Percentiles rank a stretch among this genome's conserved stretches.
Evolutionary conservation across 2,329 filamentous ascomycete species (phyloP).

Genomic region (Hirsutella rhossiliensis): DNA sequence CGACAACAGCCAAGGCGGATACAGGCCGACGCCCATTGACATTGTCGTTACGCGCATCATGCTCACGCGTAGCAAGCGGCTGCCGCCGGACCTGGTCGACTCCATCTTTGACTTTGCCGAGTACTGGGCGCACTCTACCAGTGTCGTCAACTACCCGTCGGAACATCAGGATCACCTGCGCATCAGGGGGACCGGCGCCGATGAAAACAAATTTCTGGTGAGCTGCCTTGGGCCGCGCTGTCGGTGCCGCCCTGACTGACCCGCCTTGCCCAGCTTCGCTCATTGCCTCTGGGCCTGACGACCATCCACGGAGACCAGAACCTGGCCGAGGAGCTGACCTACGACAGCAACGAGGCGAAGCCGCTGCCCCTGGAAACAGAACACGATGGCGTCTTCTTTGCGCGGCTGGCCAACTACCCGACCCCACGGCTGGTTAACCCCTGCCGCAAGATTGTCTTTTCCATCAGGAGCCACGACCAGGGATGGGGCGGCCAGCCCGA

Average conservation of each 20-base stretch:
- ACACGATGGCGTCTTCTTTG: constrained; percentile 16
- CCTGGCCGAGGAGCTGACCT: constrained; percentile 15
- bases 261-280: constrained; percentile 18
- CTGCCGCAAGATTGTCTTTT: constrained; percentile 50
- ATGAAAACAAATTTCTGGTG: constrained; percentile 22
- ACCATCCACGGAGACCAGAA: constrained; percentile 12
- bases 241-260: background rate
- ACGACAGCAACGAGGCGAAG: constrained; percentile 15
- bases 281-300: constrained; percentile 24
- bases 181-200: constrained; percentile 10
- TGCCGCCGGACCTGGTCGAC: constrained; percentile 45
- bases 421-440: constrained; percentile 31
- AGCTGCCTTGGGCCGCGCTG: constrained; percentile 4
- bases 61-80: constrained; percentile 26
- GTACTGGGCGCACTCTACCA: constrained; percentile 45
- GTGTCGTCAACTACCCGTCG: constrained; percentile 14
- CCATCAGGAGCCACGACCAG: constrained; percentile 44
- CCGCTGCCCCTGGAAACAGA: constrained; percentile 14
- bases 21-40: constrained; percentile 30
- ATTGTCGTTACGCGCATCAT: constrained; percentile 35
- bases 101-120: constrained; percentile 46
- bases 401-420: constrained; percentile 23
- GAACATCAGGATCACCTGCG: constrained; percentile 10
- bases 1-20: background rate
- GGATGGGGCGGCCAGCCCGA: constrained; percentile 33